Base-by-base conservation (phyloP, 805 yeast genomes). In the Torulaspora maleeae region DNA sequence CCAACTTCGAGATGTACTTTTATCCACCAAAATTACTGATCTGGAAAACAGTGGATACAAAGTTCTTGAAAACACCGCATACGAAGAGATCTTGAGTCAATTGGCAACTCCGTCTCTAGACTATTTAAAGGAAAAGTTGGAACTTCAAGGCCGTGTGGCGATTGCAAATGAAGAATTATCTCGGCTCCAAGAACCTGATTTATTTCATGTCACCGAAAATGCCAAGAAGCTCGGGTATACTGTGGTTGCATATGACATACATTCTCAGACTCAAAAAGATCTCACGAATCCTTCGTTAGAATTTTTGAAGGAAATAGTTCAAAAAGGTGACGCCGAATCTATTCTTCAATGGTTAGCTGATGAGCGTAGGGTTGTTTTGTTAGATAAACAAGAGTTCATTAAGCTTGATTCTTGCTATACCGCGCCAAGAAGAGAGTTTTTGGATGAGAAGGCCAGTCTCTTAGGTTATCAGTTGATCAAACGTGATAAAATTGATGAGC, bases 251-350 rank as follows among this genome's bases (percentile, higher is more conserved):
- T 36, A 32, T 8, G 42, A 44, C 5, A 52, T 47, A 11, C 54
- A 52, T 38, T 27, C 43, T 2, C 30, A 24, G 11, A 45, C 60
- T 39, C 22, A 27, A 15, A 36, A 12, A 16, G 24, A 35, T 29
- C n/a, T 38, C 3, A 10, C 45, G 4, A 28, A 35, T 16, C 45
- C 72, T 32, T 47, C 63, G 2, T 6, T 59, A 7, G 61, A 58
- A 1, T 20, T 30, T 3, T 27, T 46, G 7, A 33, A 41, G 38
- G 25, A 19, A 7, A 27, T 13, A 10, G 20, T 42, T 16, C 37
- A 38, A 9, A 38, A 42, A 27, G 25, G 22, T 12, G 44, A 42
- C 16, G 22, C 27, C 16, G 34, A 32, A 4, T 22, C 22, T 45
- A 50, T 28, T 6, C 20, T 37, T 8, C 12, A 25, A 34, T 67